phyloP scores from a whole-genome alignment of 2,329 filamentous ascomycete genomes.

The Pseudomassariella vexata region DNA sequence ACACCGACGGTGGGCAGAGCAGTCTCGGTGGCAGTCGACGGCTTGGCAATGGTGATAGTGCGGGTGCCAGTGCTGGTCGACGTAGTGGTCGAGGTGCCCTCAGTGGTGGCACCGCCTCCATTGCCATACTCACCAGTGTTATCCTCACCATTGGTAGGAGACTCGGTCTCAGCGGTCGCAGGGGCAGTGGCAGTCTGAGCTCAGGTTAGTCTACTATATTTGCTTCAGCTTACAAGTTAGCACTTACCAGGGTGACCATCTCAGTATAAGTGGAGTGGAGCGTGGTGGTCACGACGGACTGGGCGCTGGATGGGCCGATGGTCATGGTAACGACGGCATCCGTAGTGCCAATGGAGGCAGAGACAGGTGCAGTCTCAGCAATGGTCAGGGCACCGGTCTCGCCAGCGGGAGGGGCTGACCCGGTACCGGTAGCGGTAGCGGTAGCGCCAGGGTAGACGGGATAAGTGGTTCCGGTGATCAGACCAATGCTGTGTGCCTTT shows the following conservation, averaged over 20 bases:
- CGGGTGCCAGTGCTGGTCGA: conserved; percentile 23
- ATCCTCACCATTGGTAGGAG: conserved; percentile 7
- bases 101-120: conserved; percentile 11
- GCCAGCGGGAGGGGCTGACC: too few relatives aligned
- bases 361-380: too few relatives aligned
- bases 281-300: conserved; percentile 21
- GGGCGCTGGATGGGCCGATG: conserved; percentile 20
- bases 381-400: conserved; percentile 1
- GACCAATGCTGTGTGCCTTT: conserved; percentile 23
- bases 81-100: conserved; percentile 23
- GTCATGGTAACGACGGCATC: conserved; percentile 19
- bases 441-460: conserved; percentile 13
- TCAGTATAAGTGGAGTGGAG: conserved; percentile 22
- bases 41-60: conserved; percentile 20
- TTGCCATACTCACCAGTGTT: conserved; percentile 5
- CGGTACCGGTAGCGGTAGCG: conserved; percentile 8
- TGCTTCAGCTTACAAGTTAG: not conserved
- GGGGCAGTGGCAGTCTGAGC: conserved; percentile 1
- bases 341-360: conserved; percentile 8
- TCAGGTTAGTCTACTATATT: not conserved
- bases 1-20: not conserved
- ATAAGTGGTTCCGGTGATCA: conserved; percentile 21
- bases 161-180: conserved; percentile 2
- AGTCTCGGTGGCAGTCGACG: conserved; percentile 8
- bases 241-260: conserved; percentile 17